Percentiles rank a stretch among this genome's conserved stretches.
These are phyloP conservation scores for Phoenix dactylifera DNA, from an alignment of 176 grass and related monocot species.

Conservation along the genomic window DNA sequence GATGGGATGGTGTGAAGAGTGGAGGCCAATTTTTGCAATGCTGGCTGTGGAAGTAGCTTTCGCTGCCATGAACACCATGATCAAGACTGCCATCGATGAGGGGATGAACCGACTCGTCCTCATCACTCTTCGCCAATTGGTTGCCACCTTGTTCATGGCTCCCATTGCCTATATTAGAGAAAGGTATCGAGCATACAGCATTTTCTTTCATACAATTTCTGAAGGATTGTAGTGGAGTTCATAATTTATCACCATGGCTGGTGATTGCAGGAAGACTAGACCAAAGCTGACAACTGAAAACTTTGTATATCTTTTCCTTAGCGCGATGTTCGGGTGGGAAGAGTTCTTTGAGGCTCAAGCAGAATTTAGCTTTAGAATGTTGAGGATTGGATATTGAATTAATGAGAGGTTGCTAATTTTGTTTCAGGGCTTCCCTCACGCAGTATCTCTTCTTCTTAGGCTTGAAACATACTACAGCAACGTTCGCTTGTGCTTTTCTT, in stretches of 20 bases:
- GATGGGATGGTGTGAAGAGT: constrained; percentile 21
- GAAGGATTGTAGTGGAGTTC: neutral
- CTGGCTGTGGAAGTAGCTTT: constrained; percentile 30
- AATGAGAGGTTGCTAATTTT: no score
- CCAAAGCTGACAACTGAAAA: constrained; percentile 44
- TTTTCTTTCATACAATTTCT: neutral
- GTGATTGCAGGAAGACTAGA: constrained; percentile 35
- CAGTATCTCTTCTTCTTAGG: constrained; percentile 25
- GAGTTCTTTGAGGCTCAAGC: neutral
- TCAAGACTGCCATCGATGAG: constrained; percentile 43
- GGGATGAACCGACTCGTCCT: constrained; percentile 54
- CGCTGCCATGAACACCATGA: constrained; percentile 44
- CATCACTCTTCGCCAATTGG: constrained; percentile 50
- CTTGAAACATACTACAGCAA: constrained; percentile 50
- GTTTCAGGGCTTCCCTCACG: no score
- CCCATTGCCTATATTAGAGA: constrained; percentile 59
- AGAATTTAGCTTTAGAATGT: no score
- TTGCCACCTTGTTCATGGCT: constrained; percentile 38
- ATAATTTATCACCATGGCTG: neutral
- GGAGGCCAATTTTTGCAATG: constrained; percentile 37
- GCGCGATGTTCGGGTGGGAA: constrained; percentile 42
- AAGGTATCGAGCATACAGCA: constrained; percentile 23
- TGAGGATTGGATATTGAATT: no score
- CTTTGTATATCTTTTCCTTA: constrained; percentile 43
- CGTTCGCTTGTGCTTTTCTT: constrained; percentile 59